Evolutionary conservation across 1,284 basidiomycete species (phyloP), one percentile per base, ranked within the genome.

Genomic region (Rhodotorula sp.): DNA sequence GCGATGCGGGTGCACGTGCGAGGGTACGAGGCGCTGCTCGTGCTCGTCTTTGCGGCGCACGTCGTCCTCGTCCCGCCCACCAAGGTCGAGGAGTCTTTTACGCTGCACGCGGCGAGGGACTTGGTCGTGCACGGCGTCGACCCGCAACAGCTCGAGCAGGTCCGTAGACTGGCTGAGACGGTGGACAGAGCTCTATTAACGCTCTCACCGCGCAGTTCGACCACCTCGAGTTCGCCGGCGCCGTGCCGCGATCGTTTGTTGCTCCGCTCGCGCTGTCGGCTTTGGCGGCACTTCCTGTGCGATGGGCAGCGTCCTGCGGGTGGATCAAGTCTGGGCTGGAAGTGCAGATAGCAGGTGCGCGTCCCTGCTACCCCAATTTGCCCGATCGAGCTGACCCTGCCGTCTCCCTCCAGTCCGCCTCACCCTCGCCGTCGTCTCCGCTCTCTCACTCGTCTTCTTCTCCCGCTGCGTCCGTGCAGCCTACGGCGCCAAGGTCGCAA

Each of bases 51-150:
- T 1, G 17, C 50, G 2, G 49, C 44, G n/a, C 60, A 61, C 41
- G 63, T 60, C 46, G 27, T 68, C 9, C 81, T 92, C 9, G 86
- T 91, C 4, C 96, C 96, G 0, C 95, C 91, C 80, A 92, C 91
- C 5, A 99, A 99, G 83, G 96, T 99, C 53, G 97, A 99, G 81
- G 96, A 99, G 83, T 92, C 90, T 79, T 97, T 98, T 85, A 94
- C 91, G 73, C 86, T 98, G 9, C 96, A 99, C 80, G 95, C 93
- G 0, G 88, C 86, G 0, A 92, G 97, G 80, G 96, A 99, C 81
- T 85, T 93, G 27, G 84, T 97, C 46, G 86, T 90, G 83, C 89
- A 91, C 77, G 92, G 92, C 7, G 49, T 27, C 21, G 16, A 46
- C 19, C n/a, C 83, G 3, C 77, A 80, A 17, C 81, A 78, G 44